These are phyloP conservation scores for Penicillium janthinellum DNA, from an alignment of 2,329 filamentous ascomycete genomes.

Conservation along the genomic window DNA sequence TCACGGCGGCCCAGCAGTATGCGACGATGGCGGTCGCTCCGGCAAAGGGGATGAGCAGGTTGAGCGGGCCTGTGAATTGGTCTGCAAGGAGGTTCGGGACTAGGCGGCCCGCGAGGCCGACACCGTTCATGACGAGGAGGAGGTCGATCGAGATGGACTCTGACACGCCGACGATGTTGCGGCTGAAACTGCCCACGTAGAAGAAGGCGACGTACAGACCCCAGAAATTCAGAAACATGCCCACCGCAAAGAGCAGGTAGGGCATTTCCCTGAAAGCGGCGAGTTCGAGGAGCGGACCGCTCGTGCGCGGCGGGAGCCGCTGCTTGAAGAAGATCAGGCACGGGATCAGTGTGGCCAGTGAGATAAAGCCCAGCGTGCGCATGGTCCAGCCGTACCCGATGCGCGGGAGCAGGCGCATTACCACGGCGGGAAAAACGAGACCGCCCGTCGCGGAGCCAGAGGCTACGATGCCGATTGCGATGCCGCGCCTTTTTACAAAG, in stretches of 20 bases:
- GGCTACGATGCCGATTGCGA: constrained; percentile 63
- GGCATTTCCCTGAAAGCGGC: constrained; percentile 54
- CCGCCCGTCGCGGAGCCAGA: constrained; percentile 65
- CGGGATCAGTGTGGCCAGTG: constrained; percentile 50
- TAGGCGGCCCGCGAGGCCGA: constrained; percentile 61
- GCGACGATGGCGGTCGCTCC: constrained; percentile 46
- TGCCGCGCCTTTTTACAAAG: constrained; percentile 59
- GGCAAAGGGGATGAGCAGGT: constrained; percentile 58
- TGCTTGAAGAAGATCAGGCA: constrained; percentile 51
- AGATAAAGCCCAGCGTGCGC: constrained; percentile 63
- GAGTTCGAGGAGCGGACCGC: constrained; percentile 55
- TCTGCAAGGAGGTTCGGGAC: constrained; percentile 63
- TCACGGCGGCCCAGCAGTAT: constrained; percentile 63
- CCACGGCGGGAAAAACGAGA: constrained; percentile 63
- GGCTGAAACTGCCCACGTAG: constrained; percentile 47
- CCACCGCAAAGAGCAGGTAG: constrained; percentile 49
- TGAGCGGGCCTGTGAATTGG: constrained; percentile 59
- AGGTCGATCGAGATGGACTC: constrained; percentile 58
- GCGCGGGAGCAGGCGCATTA: constrained; percentile 58
- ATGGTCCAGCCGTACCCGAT: constrained; percentile 68
- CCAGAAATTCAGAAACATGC: constrained; percentile 53
- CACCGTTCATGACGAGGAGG: constrained; percentile 66
- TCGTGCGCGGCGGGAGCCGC: constrained; percentile 52
- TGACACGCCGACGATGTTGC: constrained; percentile 43
- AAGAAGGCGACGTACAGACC: constrained; percentile 59